These are phyloP conservation scores for Talaromyces ruber DNA, from an alignment of 495 filamentous ascomycete genomes.

Conservation along the genomic window DNA sequence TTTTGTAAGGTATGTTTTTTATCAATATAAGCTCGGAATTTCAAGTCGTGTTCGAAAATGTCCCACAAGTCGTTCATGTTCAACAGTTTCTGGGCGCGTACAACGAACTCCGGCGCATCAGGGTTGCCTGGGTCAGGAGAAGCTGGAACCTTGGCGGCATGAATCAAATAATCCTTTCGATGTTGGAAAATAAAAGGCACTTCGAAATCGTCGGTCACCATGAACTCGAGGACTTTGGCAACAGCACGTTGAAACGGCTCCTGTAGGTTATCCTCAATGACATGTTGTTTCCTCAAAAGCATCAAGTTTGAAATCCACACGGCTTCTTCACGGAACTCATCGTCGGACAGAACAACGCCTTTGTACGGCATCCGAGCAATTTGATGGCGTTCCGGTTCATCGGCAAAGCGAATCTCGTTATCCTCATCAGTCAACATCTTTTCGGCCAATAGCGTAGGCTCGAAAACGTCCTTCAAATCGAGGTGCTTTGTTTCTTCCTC, in stretches of 20 bases:
- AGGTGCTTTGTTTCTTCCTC: conserved; percentile 63
- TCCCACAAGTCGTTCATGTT: conserved; percentile 92
- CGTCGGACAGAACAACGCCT: conserved; percentile 62
- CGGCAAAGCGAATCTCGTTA: conserved; percentile 73
- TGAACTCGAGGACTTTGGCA: conserved; percentile 87
- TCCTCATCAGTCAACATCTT: conserved; percentile 93
- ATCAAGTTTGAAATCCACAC: conserved; percentile 85
- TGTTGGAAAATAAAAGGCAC: conserved; percentile 98
- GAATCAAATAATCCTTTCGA: conserved; percentile 94
- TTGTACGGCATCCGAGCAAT: conserved; percentile 82
- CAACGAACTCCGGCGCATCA: conserved; percentile 61
- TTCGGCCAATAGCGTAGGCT: conserved; percentile 87
- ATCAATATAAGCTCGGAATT: conserved; percentile 82
- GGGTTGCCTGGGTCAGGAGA: conserved; percentile 46
- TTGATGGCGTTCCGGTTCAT: conserved; percentile 93
- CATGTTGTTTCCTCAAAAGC: conserved; percentile 64
- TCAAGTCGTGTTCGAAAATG: conserved; percentile 87
- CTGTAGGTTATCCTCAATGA: conserved; percentile 56
- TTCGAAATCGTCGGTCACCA: conserved; percentile 85
- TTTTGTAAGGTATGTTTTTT: conserved; percentile 78
- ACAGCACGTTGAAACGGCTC: conserved; percentile 81
- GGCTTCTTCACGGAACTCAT: conserved; percentile 81
- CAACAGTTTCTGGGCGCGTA: conserved; percentile 78
- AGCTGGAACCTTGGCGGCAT: conserved; percentile 63
- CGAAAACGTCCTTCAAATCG: conserved; percentile 96